Evolutionary conservation across 208 protist species (phyloP), one percentile per base, ranked within the genome.

Genomic region (Leishmania gerbilli): DNA sequence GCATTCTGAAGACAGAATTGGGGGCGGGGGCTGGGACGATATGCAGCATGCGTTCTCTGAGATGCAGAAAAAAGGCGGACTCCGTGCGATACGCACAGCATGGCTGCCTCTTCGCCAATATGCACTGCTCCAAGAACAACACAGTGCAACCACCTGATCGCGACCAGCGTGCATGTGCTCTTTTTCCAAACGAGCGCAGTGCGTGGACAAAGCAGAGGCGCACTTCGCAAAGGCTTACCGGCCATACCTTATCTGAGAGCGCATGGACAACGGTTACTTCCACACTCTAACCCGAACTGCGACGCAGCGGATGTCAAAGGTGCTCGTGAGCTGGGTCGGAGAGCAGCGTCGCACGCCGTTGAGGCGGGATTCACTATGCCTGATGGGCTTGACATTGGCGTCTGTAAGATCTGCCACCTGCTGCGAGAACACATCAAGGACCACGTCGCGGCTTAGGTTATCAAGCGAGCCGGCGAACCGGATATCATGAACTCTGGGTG

Each of bases 201-300:
- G 84, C 27, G 87, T 98, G 21, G 60, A 60, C 42, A 82, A 90
- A 17, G 96, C 91, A 0, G 89, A 96, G 74, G 74, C 81, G n/a
- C 91, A 97, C 68, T 87, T 96, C 45, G 62, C 40, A 2, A 76
- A 81, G 19, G n/a, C 47, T 3, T 75, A 81, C 9, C 56, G 81
- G 11, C 8, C 86, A 0, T 82, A 82, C 49, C 77, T 88, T n/a
- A 69, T 95, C 31, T 83, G 91, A 58, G 91, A 86, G 27, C 95
- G 97, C 76, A 93, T 94, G 40, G 89, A 87, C 42, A 93, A 97
- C 80, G 93, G 93, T 15, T 97, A 97, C 68, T 97, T 97, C 69
- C 96, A 97, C 79, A 65, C 80, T 17, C 82, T 95, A 47, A 85
- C 96, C 82, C 93, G 8, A 90, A 91, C 69, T 53, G 79, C 27